Conservation (phyloP, 2,329 filamentous ascomycete species). For the Penicillium sp. region DNA sequence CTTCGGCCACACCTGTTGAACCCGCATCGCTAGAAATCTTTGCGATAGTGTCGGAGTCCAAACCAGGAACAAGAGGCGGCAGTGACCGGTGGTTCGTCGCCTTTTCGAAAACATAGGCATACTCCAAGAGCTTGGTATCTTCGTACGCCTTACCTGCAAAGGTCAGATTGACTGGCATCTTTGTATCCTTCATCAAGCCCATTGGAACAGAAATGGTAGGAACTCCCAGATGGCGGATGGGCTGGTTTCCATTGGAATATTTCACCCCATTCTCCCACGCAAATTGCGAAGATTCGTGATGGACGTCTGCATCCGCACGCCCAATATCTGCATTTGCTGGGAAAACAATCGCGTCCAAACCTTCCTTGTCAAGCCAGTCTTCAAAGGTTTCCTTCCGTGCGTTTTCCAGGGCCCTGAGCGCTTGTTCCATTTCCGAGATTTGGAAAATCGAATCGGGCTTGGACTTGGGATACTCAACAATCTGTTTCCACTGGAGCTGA, state of each 20-base stretch:
- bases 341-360: constrained; percentile 55
- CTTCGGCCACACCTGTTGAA: neutral
- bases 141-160: constrained; percentile 57
- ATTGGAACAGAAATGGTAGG: constrained; percentile 61
- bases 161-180: constrained; percentile 59
- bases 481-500: constrained; percentile 31
- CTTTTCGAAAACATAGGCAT: constrained; percentile 34
- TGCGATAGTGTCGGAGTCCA: constrained; percentile 30
- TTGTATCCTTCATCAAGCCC: constrained; percentile 53
- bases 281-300: constrained; percentile 37
- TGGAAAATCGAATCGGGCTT: constrained; percentile 46
- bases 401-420: constrained; percentile 53
- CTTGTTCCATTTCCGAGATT: constrained; percentile 46
- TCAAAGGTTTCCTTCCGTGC: constrained; percentile 57
- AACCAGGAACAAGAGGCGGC: constrained; percentile 26
- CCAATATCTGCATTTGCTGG: constrained; percentile 59
- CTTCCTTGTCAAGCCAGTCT: constrained; percentile 53
- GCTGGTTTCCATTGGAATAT: constrained; percentile 60
- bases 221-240: constrained; percentile 59
- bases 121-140: constrained; percentile 42
- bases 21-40: neutral
- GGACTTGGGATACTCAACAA: constrained; percentile 31
- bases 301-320: constrained; percentile 52
- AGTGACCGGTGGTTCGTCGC: constrained; percentile 26
- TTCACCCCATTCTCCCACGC: constrained; percentile 57